Evolutionary conservation across 495 filamentous ascomycete species (phyloP), one percentile per base, ranked within the genome.

Genomic region (Neurospora africana): DNA sequence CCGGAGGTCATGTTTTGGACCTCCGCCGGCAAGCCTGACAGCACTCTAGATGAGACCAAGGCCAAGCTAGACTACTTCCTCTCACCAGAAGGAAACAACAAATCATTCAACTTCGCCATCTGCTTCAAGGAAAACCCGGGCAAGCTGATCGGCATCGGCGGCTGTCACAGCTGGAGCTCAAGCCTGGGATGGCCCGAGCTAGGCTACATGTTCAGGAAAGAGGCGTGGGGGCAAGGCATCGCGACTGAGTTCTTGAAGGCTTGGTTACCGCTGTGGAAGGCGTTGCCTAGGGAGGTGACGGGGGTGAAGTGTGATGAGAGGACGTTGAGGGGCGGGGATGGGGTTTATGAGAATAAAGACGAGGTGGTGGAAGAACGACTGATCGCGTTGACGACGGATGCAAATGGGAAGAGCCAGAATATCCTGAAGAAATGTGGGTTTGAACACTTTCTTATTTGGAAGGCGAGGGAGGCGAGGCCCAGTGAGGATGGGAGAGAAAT

Each of bases 1-100:
- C 81, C 82, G 5, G 85, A 87, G 75, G 83, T 87, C 43, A 87
- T 88, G 85, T 72, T 68, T 27, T 86, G 79, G 79, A 84, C 84
- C 5, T 27, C n/a, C 0, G 17, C 65, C n/a, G 82, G 82, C 7
- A 69, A 68, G 17, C 74, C 79, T 11, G 86, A 87, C 71, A 37
- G 70, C 9, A 74, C 78, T 38, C 68, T 83, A 3, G 78, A 76
- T 17, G 78, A 78, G 43, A 83, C 84, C 15, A 73, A 74, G 58
- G 68, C 30, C 3, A 77, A 68, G 43, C 71, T 86, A 61, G 70
- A 74, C 7, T 33, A n/a, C 19, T 82, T 79, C 72, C 68, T 83
- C n/a, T 71, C 79, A 33, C 76, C 77, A 13, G 27, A 65, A 65
- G 53, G 27, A 33, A 76, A 76, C 27, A 82, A 82, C 41, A 58